Evolutionary conservation across 495 filamentous ascomycete species (phyloP), one percentile per base, ranked within the genome.

Genomic region (Neurospora africana): DNA sequence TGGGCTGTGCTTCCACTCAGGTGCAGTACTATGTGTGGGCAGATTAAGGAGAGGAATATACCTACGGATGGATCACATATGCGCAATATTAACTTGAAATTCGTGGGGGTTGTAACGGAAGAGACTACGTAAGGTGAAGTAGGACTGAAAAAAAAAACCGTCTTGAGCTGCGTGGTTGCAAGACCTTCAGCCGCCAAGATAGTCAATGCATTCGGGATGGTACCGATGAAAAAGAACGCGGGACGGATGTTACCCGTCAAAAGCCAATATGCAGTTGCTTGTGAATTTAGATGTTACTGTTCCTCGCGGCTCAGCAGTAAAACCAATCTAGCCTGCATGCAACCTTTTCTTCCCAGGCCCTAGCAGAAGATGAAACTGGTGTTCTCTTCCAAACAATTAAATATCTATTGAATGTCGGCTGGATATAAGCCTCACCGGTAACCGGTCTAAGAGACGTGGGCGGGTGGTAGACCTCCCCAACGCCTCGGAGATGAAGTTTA

Each of bases 281-380:
- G 65, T 36, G 39, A 61, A 30, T 33, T 19, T 27, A 40, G 44
- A 65, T 70, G 43, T 39, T 53, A 41, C 67, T 71, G 70, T 19
- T 71, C 47, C 47, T 35, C 39, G 70, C 73, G 58, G 73, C 47
- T 68, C 65, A 43, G 71, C 72, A 73, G 76, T 39, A 78, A 77
- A 74, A 79, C 47, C 10, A 70, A 9, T 68, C 67, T 41, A 47
- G 37, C 70, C 71, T 74, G 73, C 73, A 78, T 77, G 74, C 70
- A 79, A 53, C 74, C 74, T 53, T 72, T 78, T 79, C 76, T 78
- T 77, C 76, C 75, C 70, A 33, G 8, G n/a, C 44, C 35, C 38
- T 76, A 72, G 70, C 76, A 77, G 75, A 76, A 78, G 69, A 71
- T 37, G 61, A 72, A 69, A 71, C 68, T 7, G 27, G 9, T 65